Conservation (phyloP, 1,139 yeast genomes). For the Hyphopichia buzzinii region DNA sequence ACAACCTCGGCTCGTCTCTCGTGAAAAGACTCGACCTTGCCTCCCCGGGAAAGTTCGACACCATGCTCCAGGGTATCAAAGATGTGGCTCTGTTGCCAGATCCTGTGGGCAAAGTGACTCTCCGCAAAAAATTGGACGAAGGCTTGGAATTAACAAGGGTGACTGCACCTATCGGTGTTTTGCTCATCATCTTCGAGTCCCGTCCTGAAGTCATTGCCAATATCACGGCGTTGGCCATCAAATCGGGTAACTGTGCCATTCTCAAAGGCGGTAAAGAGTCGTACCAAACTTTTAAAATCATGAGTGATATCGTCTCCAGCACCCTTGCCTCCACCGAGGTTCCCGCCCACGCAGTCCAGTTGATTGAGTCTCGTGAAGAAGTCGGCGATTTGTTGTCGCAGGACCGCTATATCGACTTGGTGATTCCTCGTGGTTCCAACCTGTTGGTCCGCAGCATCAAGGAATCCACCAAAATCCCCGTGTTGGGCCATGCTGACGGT, state of each 20-base stretch:
- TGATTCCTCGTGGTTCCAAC: constrained; percentile 95
- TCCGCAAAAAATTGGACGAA: constrained; percentile 83
- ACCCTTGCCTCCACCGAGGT: constrained; percentile 60
- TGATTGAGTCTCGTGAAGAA: constrained; percentile 85
- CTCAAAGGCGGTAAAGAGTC: constrained; percentile 97
- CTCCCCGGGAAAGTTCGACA: constrained; percentile 79
- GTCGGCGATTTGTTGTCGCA: constrained; percentile 81
- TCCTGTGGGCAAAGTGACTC: constrained; percentile 83
- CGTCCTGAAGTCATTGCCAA: constrained; percentile 99
- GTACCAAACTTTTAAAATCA: constrained; percentile 73
- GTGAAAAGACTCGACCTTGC: constrained; percentile 82
- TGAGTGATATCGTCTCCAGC: constrained; percentile 68
- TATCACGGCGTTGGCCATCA: constrained; percentile 91
- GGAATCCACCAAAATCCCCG: constrained; percentile 88
- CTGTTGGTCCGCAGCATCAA: constrained; percentile 85
- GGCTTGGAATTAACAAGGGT: constrained; percentile 78
- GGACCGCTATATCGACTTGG: constrained; percentile 89
- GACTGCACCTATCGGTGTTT: constrained; percentile 92
- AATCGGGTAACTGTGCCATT: constrained; percentile 94
- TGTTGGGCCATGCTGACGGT: constrained; percentile 98
- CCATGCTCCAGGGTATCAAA: constrained; percentile 90
- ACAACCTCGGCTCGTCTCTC: constrained; percentile 63
- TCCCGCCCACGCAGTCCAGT: constrained; percentile 78
- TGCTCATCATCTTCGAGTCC: constrained; percentile 90
- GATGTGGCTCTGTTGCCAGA: constrained; percentile 89